Evolutionary conservation across 257 asterid genomes (phyloP), one percentile per base, ranked within the genome.

Genomic region (Osmanthus fragrans): DNA sequence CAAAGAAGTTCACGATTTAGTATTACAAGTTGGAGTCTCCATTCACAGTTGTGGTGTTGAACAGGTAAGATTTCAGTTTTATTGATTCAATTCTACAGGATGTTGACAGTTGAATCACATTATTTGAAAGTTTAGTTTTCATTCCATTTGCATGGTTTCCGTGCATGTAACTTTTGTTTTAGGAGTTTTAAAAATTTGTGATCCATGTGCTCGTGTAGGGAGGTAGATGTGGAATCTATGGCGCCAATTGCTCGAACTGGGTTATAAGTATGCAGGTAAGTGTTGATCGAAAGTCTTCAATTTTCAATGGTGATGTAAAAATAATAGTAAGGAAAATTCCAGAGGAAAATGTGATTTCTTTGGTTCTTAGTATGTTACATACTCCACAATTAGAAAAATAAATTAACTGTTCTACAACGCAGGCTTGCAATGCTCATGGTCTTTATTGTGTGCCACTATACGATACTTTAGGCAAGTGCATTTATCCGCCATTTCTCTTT

Each of bases 371-470:
- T 75, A 27, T 51, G 13, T 23, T 56, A 32, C 47, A 30, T 33
- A 29, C 73, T 40, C 40, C 25, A 18, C 36, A 4, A 32, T 42
- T 8, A 12, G 49, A 27, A 64, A 45, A 25, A 32, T 15, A 19
- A 76, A 40, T 0, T 30, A 56, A 72, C 71, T 70, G 47, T 56
- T 71, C 7, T 63, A 21, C 71, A 49, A 54, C 76, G 82, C 90
- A 92, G 97, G 97, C 97, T 23, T 93, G 97, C 85, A 91, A 93
- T 81, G 97, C 97, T 63, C 82, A 83, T 23, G 96, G 97, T 32
- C 91, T 93, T 74, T 76, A 78, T 58, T 93, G 97, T 33, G 94
- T 91, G 13, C 97, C 97, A 5, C 82, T 93, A 72, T 91, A 93
- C 73, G 97, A 93, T 80, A 89, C 96, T 81, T 88, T 93, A 66